Percentiles rank a stretch among this genome's conserved stretches.
phyloP scores from a whole-genome alignment of 306 rosid species.

The Gillenia trifoliata region DNA sequence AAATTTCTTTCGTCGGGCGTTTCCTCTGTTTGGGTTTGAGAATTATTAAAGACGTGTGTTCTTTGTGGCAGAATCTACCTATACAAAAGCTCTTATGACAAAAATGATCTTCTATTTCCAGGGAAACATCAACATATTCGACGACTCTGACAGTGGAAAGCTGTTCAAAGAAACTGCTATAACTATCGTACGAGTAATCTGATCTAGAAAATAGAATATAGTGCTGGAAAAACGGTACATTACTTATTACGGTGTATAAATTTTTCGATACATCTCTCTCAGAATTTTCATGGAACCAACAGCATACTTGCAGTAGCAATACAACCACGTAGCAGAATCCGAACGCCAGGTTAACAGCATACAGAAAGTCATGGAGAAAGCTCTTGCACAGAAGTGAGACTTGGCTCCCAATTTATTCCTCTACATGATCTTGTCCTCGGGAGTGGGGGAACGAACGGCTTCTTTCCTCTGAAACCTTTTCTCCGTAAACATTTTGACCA shows the following conservation, averaged over 20 bases:
- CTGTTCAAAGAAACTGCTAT: background rate
- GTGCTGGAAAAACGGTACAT: background rate
- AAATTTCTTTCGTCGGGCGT: background rate
- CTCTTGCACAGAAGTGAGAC: slow-evolving; percentile 58
- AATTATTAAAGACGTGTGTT: background rate
- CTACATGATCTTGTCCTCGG: slow-evolving; percentile 36
- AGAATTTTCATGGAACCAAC: background rate
- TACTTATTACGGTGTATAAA: background rate
- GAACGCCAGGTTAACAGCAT: background rate
- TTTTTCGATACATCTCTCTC: background rate
- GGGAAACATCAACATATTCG: background rate
- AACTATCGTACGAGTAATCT: background rate
- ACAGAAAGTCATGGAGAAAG: slow-evolving; percentile 49
- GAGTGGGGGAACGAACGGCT: slow-evolving; percentile 57
- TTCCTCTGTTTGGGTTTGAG: background rate
- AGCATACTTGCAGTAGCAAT: background rate
- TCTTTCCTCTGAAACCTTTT: slow-evolving; percentile 42
- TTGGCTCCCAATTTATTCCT: slow-evolving; percentile 58
- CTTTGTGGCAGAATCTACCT: background rate
- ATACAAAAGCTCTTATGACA: background rate
- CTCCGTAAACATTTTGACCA: slow-evolving; percentile 19
- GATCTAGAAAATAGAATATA: background rate
- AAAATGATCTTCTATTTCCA: background rate
- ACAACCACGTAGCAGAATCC: slow-evolving; percentile 10
- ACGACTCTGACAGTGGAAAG: background rate